phyloP scores from a whole-genome alignment of 805 yeast species.

The Metschnikowia picachoensis region DNA sequence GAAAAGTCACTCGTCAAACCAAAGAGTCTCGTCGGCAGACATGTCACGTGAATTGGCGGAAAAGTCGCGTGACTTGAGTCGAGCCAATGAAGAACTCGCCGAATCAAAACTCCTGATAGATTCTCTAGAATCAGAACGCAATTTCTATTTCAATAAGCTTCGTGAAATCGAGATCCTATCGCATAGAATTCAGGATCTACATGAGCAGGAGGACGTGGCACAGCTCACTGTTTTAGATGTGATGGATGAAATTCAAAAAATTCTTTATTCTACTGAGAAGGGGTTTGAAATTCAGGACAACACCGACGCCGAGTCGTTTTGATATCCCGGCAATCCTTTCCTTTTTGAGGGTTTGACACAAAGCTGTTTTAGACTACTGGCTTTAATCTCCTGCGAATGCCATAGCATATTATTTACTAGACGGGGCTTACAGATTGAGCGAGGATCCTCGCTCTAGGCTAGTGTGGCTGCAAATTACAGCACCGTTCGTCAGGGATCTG shows the following conservation, averaged over 20 bases:
- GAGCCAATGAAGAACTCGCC: constrained; percentile 46
- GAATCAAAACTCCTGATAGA: constrained; percentile 60
- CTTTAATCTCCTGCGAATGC: no score
- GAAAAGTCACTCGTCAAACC: no score
- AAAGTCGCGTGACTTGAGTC: constrained; percentile 36
- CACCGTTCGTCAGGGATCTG: no score
- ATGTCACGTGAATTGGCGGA: constrained; percentile 41
- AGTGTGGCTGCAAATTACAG: no score
- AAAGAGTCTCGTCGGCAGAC: not conserved
- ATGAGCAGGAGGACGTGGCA: constrained; percentile 14
- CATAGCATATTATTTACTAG: no score
- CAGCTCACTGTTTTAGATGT: constrained; percentile 25
- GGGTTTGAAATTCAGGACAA: constrained; percentile 57
- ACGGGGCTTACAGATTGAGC: no score
- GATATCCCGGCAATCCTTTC: no score
- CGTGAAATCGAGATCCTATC: constrained; percentile 83
- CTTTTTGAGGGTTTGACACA: not conserved
- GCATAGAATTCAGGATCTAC: constrained; percentile 44
- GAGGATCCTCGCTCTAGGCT: no score
- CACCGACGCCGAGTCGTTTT: constrained; percentile 1
- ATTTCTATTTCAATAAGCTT: constrained; percentile 84
- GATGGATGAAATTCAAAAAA: constrained; percentile 60
- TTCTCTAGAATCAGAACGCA: constrained; percentile 75
- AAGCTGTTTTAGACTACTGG: not conserved
- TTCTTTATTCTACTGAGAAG: constrained; percentile 76